These are phyloP conservation scores for Tricholoma saponaceum DNA, from an alignment of 768 basidiomycete species.

Conservation along the genomic window DNA sequence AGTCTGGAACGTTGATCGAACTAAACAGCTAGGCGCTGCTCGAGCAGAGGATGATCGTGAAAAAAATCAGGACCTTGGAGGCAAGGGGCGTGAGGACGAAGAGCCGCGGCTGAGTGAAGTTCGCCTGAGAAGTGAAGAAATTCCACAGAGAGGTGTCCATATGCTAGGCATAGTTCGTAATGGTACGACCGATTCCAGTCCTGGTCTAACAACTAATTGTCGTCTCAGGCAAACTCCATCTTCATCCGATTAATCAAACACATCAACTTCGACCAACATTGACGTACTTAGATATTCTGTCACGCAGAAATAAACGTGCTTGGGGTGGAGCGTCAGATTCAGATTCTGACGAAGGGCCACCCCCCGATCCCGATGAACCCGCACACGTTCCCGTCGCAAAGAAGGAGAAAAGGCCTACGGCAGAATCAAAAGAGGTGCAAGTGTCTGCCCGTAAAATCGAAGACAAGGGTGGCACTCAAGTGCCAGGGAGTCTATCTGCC, in stretches of 20 bases:
- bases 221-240: slow-evolving; percentile 59
- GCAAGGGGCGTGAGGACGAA: slow-evolving; percentile 41
- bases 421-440: slow-evolving; percentile 73
- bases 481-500: slow-evolving; percentile 64
- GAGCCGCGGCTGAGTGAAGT: slow-evolving; percentile 66
- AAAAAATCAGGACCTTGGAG: slow-evolving; percentile 60
- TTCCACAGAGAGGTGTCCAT: slow-evolving; percentile 60
- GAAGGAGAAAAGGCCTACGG: slow-evolving; percentile 57
- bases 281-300: slow-evolving; percentile 73
- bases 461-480: slow-evolving; percentile 46
- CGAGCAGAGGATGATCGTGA: slow-evolving; percentile 73
- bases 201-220: neutral
- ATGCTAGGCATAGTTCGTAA: slow-evolving; percentile 76
- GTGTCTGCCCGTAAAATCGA: slow-evolving; percentile 70
- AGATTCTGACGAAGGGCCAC: slow-evolving; percentile 76
- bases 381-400: slow-evolving; percentile 39
- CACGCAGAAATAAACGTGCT: slow-evolving; percentile 54
- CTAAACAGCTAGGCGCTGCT: slow-evolving; percentile 61
- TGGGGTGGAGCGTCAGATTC: slow-evolving; percentile 54
- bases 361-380: slow-evolving; percentile 74
- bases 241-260: slow-evolving; percentile 74
- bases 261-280: slow-evolving; percentile 82
- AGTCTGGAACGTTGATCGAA: slow-evolving; percentile 75
- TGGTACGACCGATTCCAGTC: slow-evolving; percentile 39
- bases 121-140: slow-evolving; percentile 69